Evolutionary conservation across 805 yeast genomes (phyloP).

Genomic region (Saccharomycopsis babjevae): DNA sequence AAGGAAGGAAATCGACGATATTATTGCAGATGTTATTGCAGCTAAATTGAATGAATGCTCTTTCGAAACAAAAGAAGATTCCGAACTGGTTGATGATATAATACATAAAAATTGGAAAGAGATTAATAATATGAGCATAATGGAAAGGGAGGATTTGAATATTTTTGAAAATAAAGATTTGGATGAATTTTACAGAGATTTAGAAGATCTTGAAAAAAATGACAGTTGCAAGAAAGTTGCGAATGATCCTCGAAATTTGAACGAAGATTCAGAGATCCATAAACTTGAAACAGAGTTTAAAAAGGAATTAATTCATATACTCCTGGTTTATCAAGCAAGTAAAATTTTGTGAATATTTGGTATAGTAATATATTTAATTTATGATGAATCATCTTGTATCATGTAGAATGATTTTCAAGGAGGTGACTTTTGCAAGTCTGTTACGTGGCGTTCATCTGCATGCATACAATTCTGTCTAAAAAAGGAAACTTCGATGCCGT

Average conservation of each 20-base stretch:
- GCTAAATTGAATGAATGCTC: background rate
- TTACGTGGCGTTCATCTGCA: too few relatives aligned
- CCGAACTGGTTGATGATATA: conserved; percentile 21
- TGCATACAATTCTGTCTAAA: too few relatives aligned
- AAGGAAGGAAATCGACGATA: conserved; percentile 29
- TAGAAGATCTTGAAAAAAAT: conserved; percentile 3
- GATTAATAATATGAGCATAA: conserved; percentile 33
- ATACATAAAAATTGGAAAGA: conserved; percentile 33
- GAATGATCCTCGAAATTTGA: background rate
- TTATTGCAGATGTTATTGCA: conserved; percentile 27
- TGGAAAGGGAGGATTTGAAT: conserved; percentile 33
- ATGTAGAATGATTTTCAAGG: too few relatives aligned
- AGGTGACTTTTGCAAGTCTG: too few relatives aligned
- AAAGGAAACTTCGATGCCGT: too few relatives aligned
- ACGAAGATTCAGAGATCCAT: background rate
- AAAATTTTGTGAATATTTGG: background rate
- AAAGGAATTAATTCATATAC: background rate
- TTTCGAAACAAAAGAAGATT: background rate
- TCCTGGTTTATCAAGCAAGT: background rate
- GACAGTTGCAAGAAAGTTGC: background rate
- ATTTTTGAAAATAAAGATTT: conserved; percentile 6
- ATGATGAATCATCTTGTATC: too few relatives aligned
- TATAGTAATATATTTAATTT: too few relatives aligned
- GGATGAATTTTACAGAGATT: conserved; percentile 9
- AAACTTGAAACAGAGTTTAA: conserved; percentile 1